These are phyloP conservation scores for Alternaria tenuissima DNA, from an alignment of 2,329 filamentous ascomycete genomes.

Conservation along the genomic window DNA sequence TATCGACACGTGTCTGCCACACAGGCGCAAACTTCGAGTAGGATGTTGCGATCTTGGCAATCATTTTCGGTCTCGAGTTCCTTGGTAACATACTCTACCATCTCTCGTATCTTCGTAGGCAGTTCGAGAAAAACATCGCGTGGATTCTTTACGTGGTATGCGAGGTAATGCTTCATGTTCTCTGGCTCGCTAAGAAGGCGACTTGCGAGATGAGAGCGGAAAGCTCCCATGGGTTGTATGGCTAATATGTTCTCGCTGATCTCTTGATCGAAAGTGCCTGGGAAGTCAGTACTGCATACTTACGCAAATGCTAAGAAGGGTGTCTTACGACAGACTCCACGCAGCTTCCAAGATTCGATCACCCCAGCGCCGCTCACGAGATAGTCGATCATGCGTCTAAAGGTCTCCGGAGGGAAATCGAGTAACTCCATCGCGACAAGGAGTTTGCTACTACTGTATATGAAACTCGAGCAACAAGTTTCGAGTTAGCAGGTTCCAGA, in stretches of 20 bases:
- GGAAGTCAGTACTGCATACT: neutral
- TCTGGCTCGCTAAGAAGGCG: neutral
- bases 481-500: neutral
- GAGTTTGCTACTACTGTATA: neutral
- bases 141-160: neutral
- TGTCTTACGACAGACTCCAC: neutral
- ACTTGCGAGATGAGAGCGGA: neutral
- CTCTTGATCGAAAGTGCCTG: neutral
- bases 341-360: neutral
- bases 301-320: neutral
- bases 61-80: neutral
- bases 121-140: neutral
- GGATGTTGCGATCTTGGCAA: neutral
- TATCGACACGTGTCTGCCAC: neutral
- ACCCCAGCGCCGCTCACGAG: neutral
- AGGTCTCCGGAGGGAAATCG: conserved; percentile 8
- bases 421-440: conserved; percentile 5
- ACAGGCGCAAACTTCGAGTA: neutral
- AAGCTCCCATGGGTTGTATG: neutral
- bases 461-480: neutral
- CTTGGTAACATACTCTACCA: neutral
- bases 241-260: neutral
- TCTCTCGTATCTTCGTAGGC: neutral
- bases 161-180: neutral
- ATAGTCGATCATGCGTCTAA: neutral